These are phyloP conservation scores for Yamadazyma scolyti DNA, from an alignment of 805 yeast species.

Conservation along the genomic window DNA sequence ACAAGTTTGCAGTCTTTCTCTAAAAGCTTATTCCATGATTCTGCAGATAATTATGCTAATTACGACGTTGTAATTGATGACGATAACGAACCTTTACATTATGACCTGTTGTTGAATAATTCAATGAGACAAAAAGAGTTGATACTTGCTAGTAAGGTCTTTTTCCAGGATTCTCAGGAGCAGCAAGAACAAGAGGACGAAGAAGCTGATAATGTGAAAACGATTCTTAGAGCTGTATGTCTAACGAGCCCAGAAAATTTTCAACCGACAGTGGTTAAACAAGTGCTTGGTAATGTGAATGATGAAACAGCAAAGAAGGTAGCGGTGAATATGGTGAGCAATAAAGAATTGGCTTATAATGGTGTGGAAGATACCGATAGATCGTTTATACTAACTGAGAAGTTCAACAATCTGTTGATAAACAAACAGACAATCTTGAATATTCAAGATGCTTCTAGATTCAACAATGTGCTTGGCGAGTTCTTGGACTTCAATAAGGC, in stretches of 20 bases:
- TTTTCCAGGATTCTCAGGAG: conserved; percentile 26
- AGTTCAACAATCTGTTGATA: conserved; percentile 8
- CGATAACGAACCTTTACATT: conserved; percentile 15
- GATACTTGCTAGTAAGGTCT: conserved; percentile 43
- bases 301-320: conserved; percentile 49
- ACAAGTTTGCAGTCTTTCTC: conserved; percentile 37
- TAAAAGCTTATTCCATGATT: conserved; percentile 37
- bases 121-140: conserved; percentile 74
- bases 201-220: conserved; percentile 29
- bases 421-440: not conserved
- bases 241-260: conserved; percentile 50
- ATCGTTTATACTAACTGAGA: conserved; percentile 56
- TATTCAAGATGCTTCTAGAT: conserved; percentile 37
- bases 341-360: conserved; percentile 51
- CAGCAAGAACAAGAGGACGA: conserved; percentile 6
- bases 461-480: conserved; percentile 40
- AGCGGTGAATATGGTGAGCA: conserved; percentile 46
- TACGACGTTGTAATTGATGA: conserved; percentile 23
- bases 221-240: conserved; percentile 53
- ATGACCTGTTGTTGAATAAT: conserved; percentile 47
- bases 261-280: conserved; percentile 42
- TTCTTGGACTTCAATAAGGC: conserved; percentile 50
- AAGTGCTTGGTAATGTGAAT: conserved; percentile 42
- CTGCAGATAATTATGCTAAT: conserved; percentile 45
- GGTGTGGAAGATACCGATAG: conserved; percentile 38